Percentiles rank a stretch among this genome's conserved stretches.
Conservation (phyloP, 805 yeast genomes). For the Yarrowia sp. region DNA sequence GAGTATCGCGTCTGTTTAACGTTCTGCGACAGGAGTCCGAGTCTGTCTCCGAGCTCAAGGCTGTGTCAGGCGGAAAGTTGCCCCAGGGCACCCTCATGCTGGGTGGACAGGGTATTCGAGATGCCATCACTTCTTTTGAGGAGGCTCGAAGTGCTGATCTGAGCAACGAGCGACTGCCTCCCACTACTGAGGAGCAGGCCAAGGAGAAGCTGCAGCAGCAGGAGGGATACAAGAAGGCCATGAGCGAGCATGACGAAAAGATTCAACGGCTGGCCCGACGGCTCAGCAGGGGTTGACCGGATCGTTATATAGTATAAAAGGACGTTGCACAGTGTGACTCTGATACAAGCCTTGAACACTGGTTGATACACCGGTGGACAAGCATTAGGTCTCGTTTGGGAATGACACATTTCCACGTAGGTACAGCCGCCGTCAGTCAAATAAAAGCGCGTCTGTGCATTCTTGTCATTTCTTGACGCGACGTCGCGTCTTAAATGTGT, state of each 20-base stretch:
- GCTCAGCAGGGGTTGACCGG: constrained; percentile 30
- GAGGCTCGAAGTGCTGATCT: constrained; percentile 80
- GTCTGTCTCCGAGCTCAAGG: constrained; percentile 74
- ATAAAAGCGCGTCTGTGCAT: no score
- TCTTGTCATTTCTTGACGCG: no score
- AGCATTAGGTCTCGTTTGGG: no score
- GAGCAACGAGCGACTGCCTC: constrained; percentile 86
- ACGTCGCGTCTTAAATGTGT: no score
- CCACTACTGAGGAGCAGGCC: constrained; percentile 57
- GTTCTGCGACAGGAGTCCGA: constrained; percentile 86
- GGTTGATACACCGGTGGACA: no score
- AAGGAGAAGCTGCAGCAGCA: constrained; percentile 46
- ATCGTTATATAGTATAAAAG: not conserved
- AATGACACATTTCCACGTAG: no score
- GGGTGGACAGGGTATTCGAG: constrained; percentile 75
- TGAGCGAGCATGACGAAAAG: constrained; percentile 32
- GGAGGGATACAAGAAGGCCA: constrained; percentile 34
- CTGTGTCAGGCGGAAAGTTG: constrained; percentile 65
- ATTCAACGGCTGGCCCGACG: constrained; percentile 34
- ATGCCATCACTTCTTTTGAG: constrained; percentile 67
- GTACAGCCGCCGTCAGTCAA: no score
- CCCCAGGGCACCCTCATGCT: constrained; percentile 84
- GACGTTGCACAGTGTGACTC: not conserved
- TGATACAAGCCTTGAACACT: no score
- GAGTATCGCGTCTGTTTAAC: constrained; percentile 87